phyloP scores from a whole-genome alignment of 2,329 filamentous ascomycete genomes.

The Onygenales sp. region DNA sequence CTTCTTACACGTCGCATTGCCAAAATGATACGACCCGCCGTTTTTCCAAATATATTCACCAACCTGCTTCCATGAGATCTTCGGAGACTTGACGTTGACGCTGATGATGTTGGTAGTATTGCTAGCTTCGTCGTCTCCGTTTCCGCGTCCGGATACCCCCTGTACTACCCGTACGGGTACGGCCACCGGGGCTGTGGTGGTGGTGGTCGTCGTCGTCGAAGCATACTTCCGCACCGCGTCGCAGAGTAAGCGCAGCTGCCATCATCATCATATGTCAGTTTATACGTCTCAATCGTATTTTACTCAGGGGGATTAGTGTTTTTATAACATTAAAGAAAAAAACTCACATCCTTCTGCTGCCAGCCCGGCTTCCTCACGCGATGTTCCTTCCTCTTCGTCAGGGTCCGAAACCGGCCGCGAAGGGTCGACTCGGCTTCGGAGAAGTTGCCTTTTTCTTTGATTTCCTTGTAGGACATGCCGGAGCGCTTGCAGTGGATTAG shows the following conservation, averaged over 20 bases:
- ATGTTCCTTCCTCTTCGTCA: constrained; percentile 37
- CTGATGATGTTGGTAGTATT: no score
- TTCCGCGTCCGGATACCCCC: no score
- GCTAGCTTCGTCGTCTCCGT: no score
- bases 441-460: constrained; percentile 34
- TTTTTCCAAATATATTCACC: constrained; percentile 42
- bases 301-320: neutral
- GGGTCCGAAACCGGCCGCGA: constrained; percentile 36
- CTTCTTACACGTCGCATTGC: constrained; percentile 53
- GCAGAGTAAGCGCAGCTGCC: constrained; percentile 30
- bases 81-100: constrained; percentile 20
- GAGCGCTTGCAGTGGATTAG: constrained; percentile 31
- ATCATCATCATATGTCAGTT: neutral
- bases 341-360: constrained; percentile 34
- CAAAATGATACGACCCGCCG: constrained; percentile 51
- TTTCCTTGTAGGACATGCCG: constrained; percentile 39
- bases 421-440: constrained; percentile 40
- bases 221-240: constrained; percentile 26
- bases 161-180: no score
- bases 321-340: neutral
- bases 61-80: constrained; percentile 51
- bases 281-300: neutral
- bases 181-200: no score
- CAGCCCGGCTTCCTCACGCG: constrained; percentile 38
- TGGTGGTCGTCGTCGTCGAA: no score